Evolutionary conservation across 306 rosid species (phyloP).

Genomic region (Prunus davidiana): DNA sequence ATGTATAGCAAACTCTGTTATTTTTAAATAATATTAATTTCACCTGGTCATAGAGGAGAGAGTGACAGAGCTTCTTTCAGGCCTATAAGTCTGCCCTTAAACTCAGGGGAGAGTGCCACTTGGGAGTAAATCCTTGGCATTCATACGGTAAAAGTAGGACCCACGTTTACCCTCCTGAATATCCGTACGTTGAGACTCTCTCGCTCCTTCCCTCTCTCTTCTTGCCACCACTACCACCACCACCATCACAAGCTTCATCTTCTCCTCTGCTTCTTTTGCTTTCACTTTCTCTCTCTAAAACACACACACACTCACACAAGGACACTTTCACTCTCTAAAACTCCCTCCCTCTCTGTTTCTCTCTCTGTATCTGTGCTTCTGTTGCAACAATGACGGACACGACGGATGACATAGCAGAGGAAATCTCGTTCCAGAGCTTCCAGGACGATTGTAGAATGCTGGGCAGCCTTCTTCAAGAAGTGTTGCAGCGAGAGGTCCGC

Average conservation of each 20-base stretch:
- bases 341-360: not conserved
- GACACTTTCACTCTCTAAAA: not conserved
- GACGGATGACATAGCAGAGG: slow-evolving; percentile 90
- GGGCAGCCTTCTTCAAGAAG: slow-evolving; percentile 72
- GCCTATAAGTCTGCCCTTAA: slow-evolving; percentile 7
- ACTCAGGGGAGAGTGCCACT: slow-evolving; percentile 32
- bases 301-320: not conserved
- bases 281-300: not conserved
- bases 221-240: not conserved
- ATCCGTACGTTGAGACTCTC: not conserved
- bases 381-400: slow-evolving; percentile 69
- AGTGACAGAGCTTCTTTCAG: not conserved
- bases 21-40: not conserved
- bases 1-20: too few relatives aligned
- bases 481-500: slow-evolving; percentile 80
- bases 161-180: slow-evolving; percentile 1
- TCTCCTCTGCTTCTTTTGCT: not conserved
- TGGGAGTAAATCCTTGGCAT: slow-evolving; percentile 24
- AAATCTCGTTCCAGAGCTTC: slow-evolving; percentile 84
- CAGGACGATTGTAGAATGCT: slow-evolving; percentile 86
- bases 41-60: not conserved
- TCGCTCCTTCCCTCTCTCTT: not conserved
- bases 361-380: not conserved
- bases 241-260: not conserved
- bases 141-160: not conserved